Evolutionary conservation across 176 grass and related monocot genomes (phyloP).

Genomic region (Ananas comosus): DNA sequence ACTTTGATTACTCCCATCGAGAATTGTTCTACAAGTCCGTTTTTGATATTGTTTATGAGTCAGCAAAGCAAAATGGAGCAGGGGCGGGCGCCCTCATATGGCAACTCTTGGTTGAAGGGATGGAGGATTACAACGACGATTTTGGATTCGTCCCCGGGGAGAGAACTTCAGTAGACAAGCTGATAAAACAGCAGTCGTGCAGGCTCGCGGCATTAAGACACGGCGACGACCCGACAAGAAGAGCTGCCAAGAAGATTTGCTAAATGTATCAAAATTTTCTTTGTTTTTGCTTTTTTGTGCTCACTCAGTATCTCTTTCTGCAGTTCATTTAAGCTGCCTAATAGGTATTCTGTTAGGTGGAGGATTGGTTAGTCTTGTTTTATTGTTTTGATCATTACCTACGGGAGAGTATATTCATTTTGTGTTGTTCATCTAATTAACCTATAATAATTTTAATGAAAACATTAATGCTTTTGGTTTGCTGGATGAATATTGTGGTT

Average conservation of each 20-base stretch:
- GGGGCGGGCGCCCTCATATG: slow-evolving; percentile 63
- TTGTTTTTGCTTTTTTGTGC: too few species aligned
- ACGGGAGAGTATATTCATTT: too few species aligned
- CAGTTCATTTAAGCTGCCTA: too few species aligned
- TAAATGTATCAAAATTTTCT: not conserved
- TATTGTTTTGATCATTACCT: too few species aligned
- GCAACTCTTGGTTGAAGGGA: slow-evolving; percentile 71
- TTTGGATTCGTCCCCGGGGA: slow-evolving; percentile 69
- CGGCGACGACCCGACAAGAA: slow-evolving; percentile 18
- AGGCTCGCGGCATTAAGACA: slow-evolving; percentile 43
- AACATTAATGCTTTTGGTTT: too few species aligned
- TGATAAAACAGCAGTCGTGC: slow-evolving; percentile 81
- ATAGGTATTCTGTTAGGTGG: too few species aligned
- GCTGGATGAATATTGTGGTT: too few species aligned
- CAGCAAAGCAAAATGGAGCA: slow-evolving; percentile 46
- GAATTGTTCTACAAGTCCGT: slow-evolving; percentile 58
- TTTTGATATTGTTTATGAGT: slow-evolving; percentile 50
- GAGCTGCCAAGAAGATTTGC: slow-evolving; percentile 28
- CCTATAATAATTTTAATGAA: too few species aligned
- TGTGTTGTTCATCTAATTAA: too few species aligned
- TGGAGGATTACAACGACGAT: slow-evolving; percentile 59
- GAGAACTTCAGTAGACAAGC: slow-evolving; percentile 36
- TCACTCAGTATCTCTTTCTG: too few species aligned
- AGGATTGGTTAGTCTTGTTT: too few species aligned
- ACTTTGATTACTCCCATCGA: slow-evolving; percentile 55